Percentiles rank a stretch among this genome's conserved stretches.
These are phyloP conservation scores for Toxoplasma gondii DNA, from an alignment of 169 alveolate genomes.

Conservation along the genomic window DNA sequence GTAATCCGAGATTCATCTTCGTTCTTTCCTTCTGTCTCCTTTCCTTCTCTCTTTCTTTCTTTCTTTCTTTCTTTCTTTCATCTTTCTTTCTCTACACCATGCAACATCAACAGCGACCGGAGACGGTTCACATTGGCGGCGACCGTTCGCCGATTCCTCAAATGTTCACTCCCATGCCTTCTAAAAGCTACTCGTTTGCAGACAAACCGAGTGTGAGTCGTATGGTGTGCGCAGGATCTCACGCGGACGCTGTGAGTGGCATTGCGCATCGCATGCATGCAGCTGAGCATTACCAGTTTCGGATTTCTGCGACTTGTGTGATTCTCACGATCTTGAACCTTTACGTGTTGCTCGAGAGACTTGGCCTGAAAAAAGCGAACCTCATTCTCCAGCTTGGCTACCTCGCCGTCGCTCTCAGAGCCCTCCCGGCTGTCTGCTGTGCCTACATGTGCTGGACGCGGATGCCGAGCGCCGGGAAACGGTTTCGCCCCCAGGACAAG, in stretches of 20 bases:
- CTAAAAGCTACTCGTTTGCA: background rate
- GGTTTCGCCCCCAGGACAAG: too few species aligned
- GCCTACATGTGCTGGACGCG: constrained; percentile 15
- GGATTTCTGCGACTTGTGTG: background rate
- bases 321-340: background rate
- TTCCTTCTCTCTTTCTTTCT: too few species aligned
- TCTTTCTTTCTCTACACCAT: too few species aligned
- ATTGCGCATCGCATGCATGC: background rate
- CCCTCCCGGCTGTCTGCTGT: background rate
- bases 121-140: background rate
- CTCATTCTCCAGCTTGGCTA: background rate
- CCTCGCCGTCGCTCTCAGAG: background rate
- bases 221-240: background rate
- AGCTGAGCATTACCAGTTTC: background rate
- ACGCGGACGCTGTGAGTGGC: background rate
- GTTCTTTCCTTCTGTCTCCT: too few species aligned
- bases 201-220: constrained; percentile 15
- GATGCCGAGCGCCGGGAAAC: background rate
- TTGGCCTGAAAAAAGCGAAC: background rate
- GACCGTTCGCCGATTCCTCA: constrained; percentile 1
- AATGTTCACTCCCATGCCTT: constrained; percentile 21
- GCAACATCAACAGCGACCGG: background rate
- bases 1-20: too few species aligned
- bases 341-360: background rate
- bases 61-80: too few species aligned